Percentiles rank a stretch among this genome's conserved stretches.
Evolutionary conservation across 2,329 filamentous ascomycete genomes (phyloP).

Genomic region (Scedosporium boydii): DNA sequence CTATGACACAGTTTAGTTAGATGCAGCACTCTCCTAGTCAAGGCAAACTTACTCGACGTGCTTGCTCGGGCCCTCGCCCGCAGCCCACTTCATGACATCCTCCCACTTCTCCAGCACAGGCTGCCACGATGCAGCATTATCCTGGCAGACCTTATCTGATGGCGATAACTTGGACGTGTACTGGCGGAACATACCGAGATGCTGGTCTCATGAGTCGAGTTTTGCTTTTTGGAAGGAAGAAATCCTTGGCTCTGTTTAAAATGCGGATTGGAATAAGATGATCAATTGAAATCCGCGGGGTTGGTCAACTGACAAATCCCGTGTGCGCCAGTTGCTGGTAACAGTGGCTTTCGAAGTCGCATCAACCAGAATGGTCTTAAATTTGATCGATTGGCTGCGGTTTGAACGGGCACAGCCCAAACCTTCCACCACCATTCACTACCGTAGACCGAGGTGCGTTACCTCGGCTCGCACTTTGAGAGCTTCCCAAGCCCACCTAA

Average conservation of each 20-base stretch:
- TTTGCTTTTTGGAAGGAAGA: too few species aligned
- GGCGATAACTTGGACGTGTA: not conserved
- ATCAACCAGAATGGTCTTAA: not conserved
- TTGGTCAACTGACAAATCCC: not conserved
- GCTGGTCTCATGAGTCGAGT: not conserved
- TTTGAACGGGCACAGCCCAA: not conserved
- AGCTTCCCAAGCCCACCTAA: not conserved
- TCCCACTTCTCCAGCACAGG: slow-evolving; percentile 6
- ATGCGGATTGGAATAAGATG: too few species aligned
- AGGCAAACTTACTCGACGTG: slow-evolving; percentile 2
- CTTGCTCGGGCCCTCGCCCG: slow-evolving; percentile 2
- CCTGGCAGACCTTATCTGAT: not conserved
- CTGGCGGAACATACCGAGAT: not conserved
- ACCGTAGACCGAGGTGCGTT: not conserved
- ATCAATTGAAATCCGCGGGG: not conserved
- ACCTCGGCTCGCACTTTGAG: not conserved
- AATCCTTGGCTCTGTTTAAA: too few species aligned
- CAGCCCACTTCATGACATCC: slow-evolving; percentile 6
- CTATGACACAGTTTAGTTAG: not conserved
- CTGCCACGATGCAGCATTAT: slow-evolving; percentile 1
- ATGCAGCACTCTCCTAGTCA: not conserved
- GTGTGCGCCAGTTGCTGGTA: not conserved
- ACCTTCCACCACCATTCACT: not conserved
- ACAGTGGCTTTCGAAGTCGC: not conserved
- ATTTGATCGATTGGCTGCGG: not conserved